A percentile compares a stretch with the other conserved stretches of the same genome.
phyloP scores from a whole-genome alignment of 2,329 filamentous ascomycete genomes.

The Didymella glomerata region DNA sequence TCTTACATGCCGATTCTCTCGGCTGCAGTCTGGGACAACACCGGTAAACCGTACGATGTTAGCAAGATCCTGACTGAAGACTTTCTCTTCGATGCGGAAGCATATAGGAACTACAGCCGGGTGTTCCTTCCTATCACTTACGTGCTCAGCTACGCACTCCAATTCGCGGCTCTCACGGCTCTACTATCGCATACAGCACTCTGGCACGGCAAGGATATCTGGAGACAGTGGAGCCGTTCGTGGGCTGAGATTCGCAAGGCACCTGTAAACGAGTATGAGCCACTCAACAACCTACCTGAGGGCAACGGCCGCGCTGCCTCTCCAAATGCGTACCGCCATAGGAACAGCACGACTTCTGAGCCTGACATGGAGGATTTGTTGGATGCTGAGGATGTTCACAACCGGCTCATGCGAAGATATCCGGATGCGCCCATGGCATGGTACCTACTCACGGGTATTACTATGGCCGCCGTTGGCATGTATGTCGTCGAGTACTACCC shows the following conservation, averaged over 20 bases:
- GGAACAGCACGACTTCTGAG: constrained; percentile 45
- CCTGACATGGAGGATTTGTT: constrained; percentile 63
- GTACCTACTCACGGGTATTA: constrained; percentile 79
- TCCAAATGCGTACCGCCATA: constrained; percentile 27
- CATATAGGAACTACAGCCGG: constrained; percentile 81
- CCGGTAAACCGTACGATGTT: constrained; percentile 80
- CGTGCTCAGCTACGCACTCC: constrained; percentile 83
- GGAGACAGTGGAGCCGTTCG: constrained; percentile 76
- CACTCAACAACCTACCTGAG: constrained; percentile 40
- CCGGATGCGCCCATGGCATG: constrained; percentile 81
- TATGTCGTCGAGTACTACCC: constrained; percentile 84
- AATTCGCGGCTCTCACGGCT: constrained; percentile 83
- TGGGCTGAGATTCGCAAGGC: constrained; percentile 66
- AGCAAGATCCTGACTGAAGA: constrained; percentile 79
- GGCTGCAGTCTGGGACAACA: constrained; percentile 85
- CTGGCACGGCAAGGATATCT: constrained; percentile 86
- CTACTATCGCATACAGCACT: constrained; percentile 81
- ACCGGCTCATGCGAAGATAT: constrained; percentile 82
- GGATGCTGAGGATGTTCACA: constrained; percentile 81
- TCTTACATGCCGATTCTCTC: constrained; percentile 89
- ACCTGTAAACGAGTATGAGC: constrained; percentile 44
- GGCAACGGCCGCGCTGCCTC: constrained; percentile 46
- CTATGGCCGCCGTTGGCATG: constrained; percentile 80
- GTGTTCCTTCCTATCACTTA: constrained; percentile 89
- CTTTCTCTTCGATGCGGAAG: constrained; percentile 78